These are phyloP conservation scores for Astrephomene gubernaculifera DNA, from an alignment of 139 green algal genomes.

Conservation along the genomic window DNA sequence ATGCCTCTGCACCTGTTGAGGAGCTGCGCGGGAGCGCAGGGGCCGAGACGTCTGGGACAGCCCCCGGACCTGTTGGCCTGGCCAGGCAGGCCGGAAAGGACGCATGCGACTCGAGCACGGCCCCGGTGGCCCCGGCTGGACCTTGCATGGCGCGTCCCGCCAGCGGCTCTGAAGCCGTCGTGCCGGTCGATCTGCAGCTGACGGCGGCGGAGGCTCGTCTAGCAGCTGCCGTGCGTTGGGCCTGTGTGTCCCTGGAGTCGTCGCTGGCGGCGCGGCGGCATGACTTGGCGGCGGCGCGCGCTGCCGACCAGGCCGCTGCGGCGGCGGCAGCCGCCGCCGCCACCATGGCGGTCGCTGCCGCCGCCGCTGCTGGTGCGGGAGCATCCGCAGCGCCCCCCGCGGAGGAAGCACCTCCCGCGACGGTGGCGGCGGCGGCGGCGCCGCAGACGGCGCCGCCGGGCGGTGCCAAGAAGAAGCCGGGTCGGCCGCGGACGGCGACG, in stretches of 20 bases:
- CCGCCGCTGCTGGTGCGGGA: no score
- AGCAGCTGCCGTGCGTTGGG: not conserved
- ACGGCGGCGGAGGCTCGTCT: not conserved
- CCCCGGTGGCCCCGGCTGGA: no score
- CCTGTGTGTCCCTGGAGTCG: not conserved
- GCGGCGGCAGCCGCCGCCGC: not conserved
- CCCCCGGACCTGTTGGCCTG: no score
- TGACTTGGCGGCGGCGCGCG: slow-evolving; percentile 23
- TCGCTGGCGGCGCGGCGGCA: slow-evolving; percentile 21
- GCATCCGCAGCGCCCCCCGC: no score
- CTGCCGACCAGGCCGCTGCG: slow-evolving; percentile 12
- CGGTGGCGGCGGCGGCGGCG: not conserved
- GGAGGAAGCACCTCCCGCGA: not conserved
- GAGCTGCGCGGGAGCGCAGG: no score
- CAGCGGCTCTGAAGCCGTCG: no score
- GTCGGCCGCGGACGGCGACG: not conserved
- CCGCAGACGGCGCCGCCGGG: not conserved
- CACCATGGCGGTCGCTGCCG: not conserved
- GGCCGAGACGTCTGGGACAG: no score
- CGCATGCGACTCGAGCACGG: no score
- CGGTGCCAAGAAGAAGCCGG: slow-evolving; percentile 7
- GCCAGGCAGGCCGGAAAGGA: no score
- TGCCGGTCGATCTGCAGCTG: slow-evolving; percentile 7
- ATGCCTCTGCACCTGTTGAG: no score
- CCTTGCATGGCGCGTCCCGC: no score